Base-by-base conservation (phyloP, 2,329 filamentous ascomycete genomes). In the Trichophyton schoenleinii region DNA sequence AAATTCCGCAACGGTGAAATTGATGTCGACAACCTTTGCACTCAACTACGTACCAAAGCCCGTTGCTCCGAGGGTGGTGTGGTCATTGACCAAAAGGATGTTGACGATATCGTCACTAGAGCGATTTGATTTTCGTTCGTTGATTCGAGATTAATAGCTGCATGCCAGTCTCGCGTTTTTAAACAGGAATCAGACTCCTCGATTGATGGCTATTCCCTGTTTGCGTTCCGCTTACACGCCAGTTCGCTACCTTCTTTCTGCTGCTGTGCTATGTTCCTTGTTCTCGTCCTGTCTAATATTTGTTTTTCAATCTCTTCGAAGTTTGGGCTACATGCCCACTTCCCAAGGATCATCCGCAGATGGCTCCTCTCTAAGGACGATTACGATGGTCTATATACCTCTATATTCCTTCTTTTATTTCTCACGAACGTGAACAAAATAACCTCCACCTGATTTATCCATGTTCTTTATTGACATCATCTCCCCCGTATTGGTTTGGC, bases 41-140 rank as follows among this genome's bases (percentile, higher is more conserved):
- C 87, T 3, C 91, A 99, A 71, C 83, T 99, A 13, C 89, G 92
- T 66, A 89, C 91, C 72, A 99, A 99, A 78, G 94, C 94, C 62
- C 94, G 92, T 71, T 99, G 94, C 74, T 95, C 91, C 0, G 77
- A 95, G 67, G 87, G 82, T 18, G 92, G 94, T 15, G 89, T 95
- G 11, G 89, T 96, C 18, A 88, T 99, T 25, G 87, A 91, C 64
- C 86, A 95, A 75, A 84, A 84, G 60, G 91, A 97, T 69, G 95
- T 97, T 68, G 88, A 96, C 70, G 83, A 80, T 46, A 87, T 91
- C 59, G 80, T 92, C 75, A 81, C 75, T 44, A 72, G 74, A 61
- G 72, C 68, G 22, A 68, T 70, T 36, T 71, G 70, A 58, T 44
- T 1, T 44, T 7, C 18, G 15, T 44, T 44, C 41, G 34, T 38